These are phyloP conservation scores for Maudiozyma bulderi DNA, from an alignment of 805 yeast genomes.

Conservation along the genomic window DNA sequence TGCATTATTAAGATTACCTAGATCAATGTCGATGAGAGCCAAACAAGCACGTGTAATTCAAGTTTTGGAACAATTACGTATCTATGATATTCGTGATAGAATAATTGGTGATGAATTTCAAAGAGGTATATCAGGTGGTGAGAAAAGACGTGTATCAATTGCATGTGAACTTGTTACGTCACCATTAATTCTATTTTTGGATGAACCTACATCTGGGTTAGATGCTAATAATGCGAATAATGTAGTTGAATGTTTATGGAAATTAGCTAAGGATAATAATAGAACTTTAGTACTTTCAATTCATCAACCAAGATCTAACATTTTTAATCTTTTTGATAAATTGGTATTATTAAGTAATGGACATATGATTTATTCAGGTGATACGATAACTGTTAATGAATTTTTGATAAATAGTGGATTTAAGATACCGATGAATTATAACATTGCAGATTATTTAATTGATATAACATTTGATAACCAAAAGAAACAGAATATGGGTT, in stretches of 20 bases:
- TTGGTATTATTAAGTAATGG: conserved; percentile 77
- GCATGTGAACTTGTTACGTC: conserved; percentile 90
- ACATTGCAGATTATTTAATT: conserved; percentile 86
- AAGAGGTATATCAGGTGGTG: conserved; percentile 82
- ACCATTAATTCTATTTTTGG: conserved; percentile 73
- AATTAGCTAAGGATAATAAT: conserved; percentile 67
- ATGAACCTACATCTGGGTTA: conserved; percentile 92
- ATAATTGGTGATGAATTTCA: conserved; percentile 82
- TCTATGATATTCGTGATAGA: conserved; percentile 71
- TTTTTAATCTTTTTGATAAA: conserved; percentile 83
- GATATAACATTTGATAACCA: conserved; percentile 70
- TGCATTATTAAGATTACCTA: conserved; percentile 81
- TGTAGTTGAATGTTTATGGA: conserved; percentile 76
- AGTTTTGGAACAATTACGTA: conserved; percentile 77
- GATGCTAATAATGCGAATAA: conserved; percentile 91
- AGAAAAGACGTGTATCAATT: conserved; percentile 81
- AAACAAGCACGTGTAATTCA: conserved; percentile 76
- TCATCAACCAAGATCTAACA: conserved; percentile 95
- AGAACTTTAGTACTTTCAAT: conserved; percentile 89
- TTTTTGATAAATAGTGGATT: conserved; percentile 71
- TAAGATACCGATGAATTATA: conserved; percentile 79
- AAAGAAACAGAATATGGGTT: conserved; percentile 1
- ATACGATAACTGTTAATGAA: conserved; percentile 61
- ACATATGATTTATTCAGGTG: conserved; percentile 78
- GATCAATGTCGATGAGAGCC: conserved; percentile 59